A percentile compares a stretch with the other conserved stretches of the same genome.
phyloP scores from a whole-genome alignment of 2,329 filamentous ascomycete genomes.

The Alternaria solani region DNA sequence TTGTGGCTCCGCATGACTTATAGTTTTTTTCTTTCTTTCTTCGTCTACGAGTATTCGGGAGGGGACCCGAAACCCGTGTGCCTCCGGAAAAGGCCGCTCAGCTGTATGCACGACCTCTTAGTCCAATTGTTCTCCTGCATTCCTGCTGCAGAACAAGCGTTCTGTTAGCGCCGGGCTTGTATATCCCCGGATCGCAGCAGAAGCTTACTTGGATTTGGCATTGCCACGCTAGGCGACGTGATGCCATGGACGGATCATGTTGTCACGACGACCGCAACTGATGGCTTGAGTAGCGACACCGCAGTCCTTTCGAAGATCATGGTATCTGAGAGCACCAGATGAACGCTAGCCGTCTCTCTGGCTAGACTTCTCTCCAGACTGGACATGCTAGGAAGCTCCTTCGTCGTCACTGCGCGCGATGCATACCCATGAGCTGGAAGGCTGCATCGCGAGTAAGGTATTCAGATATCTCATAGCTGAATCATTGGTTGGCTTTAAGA shows the following conservation, averaged over 20 bases:
- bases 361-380: background rate
- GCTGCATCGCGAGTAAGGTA: background rate
- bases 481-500: too few species aligned
- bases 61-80: background rate
- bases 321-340: background rate
- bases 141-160: background rate
- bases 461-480: background rate
- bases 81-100: background rate
- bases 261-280: background rate
- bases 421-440: background rate
- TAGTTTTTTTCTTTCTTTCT: background rate
- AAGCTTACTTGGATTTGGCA: background rate
- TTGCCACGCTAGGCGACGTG: background rate
- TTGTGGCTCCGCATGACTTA: background rate
- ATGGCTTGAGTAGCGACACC: background rate
- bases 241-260: background rate
- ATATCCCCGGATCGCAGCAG: background rate
- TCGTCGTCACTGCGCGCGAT: background rate
- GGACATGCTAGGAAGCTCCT: background rate
- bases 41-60: background rate
- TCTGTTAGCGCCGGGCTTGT: background rate
- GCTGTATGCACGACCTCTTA: background rate
- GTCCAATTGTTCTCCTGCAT: background rate
- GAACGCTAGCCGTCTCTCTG: background rate
- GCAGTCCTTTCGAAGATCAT: background rate